These are phyloP conservation scores for Myxozyma lipomycoides DNA, from an alignment of 805 yeast genomes.

Conservation along the genomic window DNA sequence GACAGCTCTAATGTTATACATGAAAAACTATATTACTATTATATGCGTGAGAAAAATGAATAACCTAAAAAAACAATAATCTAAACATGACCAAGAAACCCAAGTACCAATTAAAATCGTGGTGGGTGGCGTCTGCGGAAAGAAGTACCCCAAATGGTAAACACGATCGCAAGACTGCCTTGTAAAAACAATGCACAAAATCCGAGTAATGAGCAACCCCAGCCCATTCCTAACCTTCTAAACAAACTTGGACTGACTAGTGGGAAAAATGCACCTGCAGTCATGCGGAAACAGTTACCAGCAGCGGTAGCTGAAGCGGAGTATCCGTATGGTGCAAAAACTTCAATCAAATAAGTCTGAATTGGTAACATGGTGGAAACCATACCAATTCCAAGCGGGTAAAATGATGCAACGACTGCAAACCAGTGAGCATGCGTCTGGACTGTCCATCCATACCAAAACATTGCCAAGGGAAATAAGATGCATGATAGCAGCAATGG, in stretches of 20 bases:
- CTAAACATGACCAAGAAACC: no score
- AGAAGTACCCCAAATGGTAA: conserved; percentile 8
- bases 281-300: conserved; percentile 51
- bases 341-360: conserved; percentile 40
- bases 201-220: conserved; percentile 49
- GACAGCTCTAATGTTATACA: no score
- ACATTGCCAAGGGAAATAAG: conserved; percentile 45
- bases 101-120: neutral
- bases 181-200: conserved; percentile 37
- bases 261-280: conserved; percentile 66
- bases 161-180: conserved; percentile 15
- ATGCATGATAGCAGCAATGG: conserved; percentile 46
- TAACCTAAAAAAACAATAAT: no score
- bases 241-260: conserved; percentile 53
- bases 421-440: conserved; percentile 47
- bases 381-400: conserved; percentile 38
- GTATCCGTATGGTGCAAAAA: conserved; percentile 51
- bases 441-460: conserved; percentile 54
- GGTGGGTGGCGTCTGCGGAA: conserved; percentile 17
- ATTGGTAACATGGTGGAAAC: conserved; percentile 40
- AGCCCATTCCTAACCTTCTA: conserved; percentile 18
- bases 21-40: no score
- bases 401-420: conserved; percentile 60
- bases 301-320: conserved; percentile 78
- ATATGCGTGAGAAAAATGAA: no score